A percentile compares a stretch with the other conserved stretches of the same genome.
phyloP scores from a whole-genome alignment of 2,329 filamentous ascomycete genomes.

The Aciculosporium take region DNA sequence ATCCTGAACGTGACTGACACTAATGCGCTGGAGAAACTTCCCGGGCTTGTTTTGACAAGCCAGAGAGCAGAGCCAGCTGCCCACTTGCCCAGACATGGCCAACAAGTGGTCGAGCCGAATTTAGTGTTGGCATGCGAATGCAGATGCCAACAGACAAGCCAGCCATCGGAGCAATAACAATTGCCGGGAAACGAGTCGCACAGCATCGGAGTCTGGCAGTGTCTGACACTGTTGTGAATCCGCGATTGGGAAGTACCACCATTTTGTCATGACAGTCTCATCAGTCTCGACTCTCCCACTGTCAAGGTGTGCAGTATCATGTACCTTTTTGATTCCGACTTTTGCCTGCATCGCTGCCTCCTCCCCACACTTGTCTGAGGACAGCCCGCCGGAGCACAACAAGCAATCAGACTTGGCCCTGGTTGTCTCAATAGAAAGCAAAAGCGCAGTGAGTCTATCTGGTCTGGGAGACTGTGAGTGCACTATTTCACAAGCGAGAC shows the following conservation, averaged over 20 bases:
- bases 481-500: no score
- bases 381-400: no score
- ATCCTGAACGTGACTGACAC: constrained; percentile 1
- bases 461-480: no score
- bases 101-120: not conserved
- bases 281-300: no score
- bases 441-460: no score
- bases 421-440: no score
- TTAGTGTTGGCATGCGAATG: not conserved
- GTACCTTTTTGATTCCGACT: no score
- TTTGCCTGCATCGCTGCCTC: not conserved
- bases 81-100: not conserved
- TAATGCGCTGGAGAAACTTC: no score
- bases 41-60: not conserved
- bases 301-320: no score
- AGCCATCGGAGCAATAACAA: not conserved
- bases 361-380: not conserved
- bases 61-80: no score
- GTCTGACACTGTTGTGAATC: not conserved
- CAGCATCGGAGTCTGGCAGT: not conserved
- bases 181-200: not conserved
- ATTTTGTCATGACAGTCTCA: not conserved
- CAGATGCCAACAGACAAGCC: not conserved
- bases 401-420: no score
- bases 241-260: not conserved